Base-by-base conservation (phyloP, 1,284 basidiomycete species). In the Trametes polyzona region DNA sequence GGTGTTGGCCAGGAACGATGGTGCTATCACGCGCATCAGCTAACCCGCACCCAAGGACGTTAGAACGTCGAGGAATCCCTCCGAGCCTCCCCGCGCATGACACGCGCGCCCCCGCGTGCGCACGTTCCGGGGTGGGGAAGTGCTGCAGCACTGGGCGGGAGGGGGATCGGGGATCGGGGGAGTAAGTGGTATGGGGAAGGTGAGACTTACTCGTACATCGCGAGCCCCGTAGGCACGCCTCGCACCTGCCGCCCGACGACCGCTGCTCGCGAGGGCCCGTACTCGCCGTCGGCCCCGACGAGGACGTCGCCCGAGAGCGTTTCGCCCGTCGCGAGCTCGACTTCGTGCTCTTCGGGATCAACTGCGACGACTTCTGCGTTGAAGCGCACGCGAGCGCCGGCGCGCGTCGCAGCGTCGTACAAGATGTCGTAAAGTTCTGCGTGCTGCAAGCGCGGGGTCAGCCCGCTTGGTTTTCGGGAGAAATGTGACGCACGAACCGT, bases 281-380 rank as follows among this genome's bases (percentile, higher is more conserved):
- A 50, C 14, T 72, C 70, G 7, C 87, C 87, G 62, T 88, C 87
- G 0, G 87, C 86, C 17, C 85, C 87, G 33, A 90, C 71, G 47
- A 89, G 75, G n/a, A 88, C 75, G 63, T 89, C 82, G 8, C 77
- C 83, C 2, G 64, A 58, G 40, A 86, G 52, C 14, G 70, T 69
- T 50, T 79, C 76, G 8, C 86, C 84, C 3, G 75, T 76, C 10
- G 74, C 70, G 12, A 87, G 69, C 43, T 41, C 65, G 44, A 67
- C 77, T 82, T 82, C 5, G 26, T 51, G 50, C 19, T 47, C 58
- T 9, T 61, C 57, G 4, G 60, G 35, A 37, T 65, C 64, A 12
- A 71, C 58, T 1, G 65, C 60, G 10, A 49, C 47, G 10, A 71
- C 69, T 7, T 57, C 47, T 12, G 62, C 52, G 21, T 65, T 65